These are phyloP conservation scores for Metschnikowia cerradonensis DNA, from an alignment of 805 yeast species.

Conservation along the genomic window DNA sequence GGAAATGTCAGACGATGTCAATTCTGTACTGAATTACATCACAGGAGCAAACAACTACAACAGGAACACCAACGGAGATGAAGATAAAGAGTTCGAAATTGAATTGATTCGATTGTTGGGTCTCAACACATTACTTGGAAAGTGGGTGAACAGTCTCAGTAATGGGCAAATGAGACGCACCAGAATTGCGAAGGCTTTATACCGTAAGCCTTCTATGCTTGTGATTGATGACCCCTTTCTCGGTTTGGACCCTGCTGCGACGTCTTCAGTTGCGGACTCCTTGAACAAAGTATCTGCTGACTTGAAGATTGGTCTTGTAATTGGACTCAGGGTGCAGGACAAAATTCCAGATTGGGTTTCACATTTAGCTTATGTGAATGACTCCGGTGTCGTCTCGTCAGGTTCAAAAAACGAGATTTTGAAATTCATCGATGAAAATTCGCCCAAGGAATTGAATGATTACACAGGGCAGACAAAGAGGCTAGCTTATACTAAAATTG, in stretches of 20 bases:
- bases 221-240: conserved; percentile 88
- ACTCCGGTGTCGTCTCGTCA: conserved; percentile 44
- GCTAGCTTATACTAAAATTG: background rate
- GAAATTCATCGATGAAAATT: background rate
- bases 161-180: conserved; percentile 95
- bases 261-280: conserved; percentile 53
- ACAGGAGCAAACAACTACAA: conserved; percentile 54
- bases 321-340: conserved; percentile 79
- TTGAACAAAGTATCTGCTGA: conserved; percentile 30
- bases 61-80: conserved; percentile 26
- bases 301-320: conserved; percentile 53
- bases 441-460: background rate
- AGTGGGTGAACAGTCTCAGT: conserved; percentile 84
- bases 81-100: conserved; percentile 36
- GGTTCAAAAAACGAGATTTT: conserved; percentile 41
- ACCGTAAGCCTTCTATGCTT: conserved; percentile 59
- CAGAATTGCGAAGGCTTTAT: conserved; percentile 70
- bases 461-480: background rate
- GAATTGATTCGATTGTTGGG: conserved; percentile 47
- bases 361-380: conserved; percentile 60
- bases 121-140: conserved; percentile 52
- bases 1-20: conserved; percentile 56
- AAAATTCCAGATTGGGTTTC: conserved; percentile 75
- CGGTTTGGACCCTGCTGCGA: conserved; percentile 80
- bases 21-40: conserved; percentile 51